These are phyloP conservation scores for Dysphania ambrosioides DNA, from an alignment of 148 eudicot genomes.

Conservation along the genomic window DNA sequence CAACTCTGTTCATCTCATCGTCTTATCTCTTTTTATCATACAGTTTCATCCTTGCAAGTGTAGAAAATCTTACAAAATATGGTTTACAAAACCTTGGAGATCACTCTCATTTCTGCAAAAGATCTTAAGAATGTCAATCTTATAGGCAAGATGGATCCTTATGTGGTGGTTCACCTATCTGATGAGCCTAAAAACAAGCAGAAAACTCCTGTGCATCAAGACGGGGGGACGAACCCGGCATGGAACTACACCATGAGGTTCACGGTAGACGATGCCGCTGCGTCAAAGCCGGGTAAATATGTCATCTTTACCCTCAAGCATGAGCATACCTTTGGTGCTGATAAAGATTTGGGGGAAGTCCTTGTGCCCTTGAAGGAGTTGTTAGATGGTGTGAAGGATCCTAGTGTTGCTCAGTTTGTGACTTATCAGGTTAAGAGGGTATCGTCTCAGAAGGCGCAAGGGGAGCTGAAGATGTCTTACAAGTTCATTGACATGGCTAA, in stretches of 20 bases:
- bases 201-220: conserved; percentile 43
- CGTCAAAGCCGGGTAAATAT: conserved; percentile 9
- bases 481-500: conserved; percentile 25
- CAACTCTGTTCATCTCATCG: not conserved
- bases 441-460: conserved; percentile 27
- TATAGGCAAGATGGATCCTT: conserved; percentile 48
- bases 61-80: conserved; percentile 1
- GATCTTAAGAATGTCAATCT: conserved; percentile 49
- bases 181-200: conserved; percentile 40
- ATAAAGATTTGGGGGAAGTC: conserved; percentile 49
- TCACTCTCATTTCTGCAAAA: conserved; percentile 41
- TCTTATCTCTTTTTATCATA: not conserved
- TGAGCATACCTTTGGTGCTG: conserved; percentile 37
- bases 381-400: conserved; percentile 26
- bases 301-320: conserved; percentile 33
- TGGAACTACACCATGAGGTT: conserved; percentile 48
- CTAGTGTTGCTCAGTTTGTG: conserved; percentile 15
- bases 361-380: conserved; percentile 39
- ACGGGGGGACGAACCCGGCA: conserved; percentile 40
- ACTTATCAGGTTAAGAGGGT: conserved; percentile 37
- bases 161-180: conserved; percentile 31
- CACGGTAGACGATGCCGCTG: conserved; percentile 30
- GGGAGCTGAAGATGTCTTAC: conserved; percentile 35
- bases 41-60: not conserved
- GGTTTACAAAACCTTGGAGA: conserved; percentile 36